Evolutionary conservation across 331 rosid species (phyloP).

Genomic region (Quercus phellos): DNA sequence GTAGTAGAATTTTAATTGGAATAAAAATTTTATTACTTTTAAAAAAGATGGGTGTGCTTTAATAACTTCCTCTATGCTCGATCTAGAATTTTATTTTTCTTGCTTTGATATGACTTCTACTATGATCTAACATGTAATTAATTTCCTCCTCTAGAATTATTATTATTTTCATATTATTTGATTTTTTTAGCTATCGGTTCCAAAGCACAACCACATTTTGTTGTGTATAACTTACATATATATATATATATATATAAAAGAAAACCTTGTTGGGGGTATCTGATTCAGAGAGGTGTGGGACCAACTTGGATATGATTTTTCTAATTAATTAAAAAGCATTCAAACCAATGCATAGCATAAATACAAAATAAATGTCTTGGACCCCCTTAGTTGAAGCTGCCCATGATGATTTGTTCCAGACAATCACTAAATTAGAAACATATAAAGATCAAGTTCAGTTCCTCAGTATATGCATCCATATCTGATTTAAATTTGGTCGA

Average conservation of each 20-base stretch:
- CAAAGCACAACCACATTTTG: neutral
- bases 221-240: neutral
- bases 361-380: constrained; percentile 29
- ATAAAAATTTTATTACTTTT: no score
- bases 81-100: neutral
- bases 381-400: constrained; percentile 48
- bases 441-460: constrained; percentile 41
- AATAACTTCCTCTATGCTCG: no score
- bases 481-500: constrained; percentile 31
- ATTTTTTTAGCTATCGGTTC: neutral
- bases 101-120: neutral
- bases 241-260: no score
- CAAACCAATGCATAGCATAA: neutral
- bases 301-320: neutral
- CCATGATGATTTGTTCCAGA: constrained; percentile 51
- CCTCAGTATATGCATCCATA: constrained; percentile 41
- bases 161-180: neutral
- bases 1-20: no score
- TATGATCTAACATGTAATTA: neutral
- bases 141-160: neutral
- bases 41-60: no score
- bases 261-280: no score
- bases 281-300: neutral
- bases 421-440: constrained; percentile 37
- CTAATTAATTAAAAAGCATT: neutral